Evolutionary conservation across 2,329 filamentous ascomycete species (phyloP).

Genomic region (Fusarium coffeatum): DNA sequence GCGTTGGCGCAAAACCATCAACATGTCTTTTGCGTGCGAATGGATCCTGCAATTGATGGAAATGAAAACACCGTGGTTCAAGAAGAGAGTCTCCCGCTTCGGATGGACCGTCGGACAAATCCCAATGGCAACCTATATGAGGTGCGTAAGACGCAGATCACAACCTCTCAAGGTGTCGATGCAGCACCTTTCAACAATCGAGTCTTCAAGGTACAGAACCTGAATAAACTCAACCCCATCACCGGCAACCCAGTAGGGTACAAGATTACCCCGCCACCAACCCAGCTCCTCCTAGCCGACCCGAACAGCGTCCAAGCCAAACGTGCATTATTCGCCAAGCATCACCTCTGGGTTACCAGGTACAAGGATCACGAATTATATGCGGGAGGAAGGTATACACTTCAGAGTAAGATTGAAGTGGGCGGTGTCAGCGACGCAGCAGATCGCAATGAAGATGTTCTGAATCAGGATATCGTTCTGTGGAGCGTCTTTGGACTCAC

Average conservation of each 20-base stretch:
- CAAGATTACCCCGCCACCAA: constrained; percentile 57
- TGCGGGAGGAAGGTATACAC: constrained; percentile 57
- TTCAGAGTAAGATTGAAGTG: constrained; percentile 28
- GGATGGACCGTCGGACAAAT: constrained; percentile 56
- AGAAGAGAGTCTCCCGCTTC: constrained; percentile 57
- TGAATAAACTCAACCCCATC: constrained; percentile 55
- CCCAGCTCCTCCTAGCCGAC: constrained; percentile 56
- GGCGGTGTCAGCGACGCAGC: constrained; percentile 16
- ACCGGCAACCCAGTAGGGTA: constrained; percentile 61
- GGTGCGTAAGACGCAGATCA: constrained; percentile 59
- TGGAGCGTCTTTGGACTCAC: constrained; percentile 22
- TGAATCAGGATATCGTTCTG: constrained; percentile 20
- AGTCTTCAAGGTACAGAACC: constrained; percentile 63
- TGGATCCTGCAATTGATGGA: constrained; percentile 74
- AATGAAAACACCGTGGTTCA: constrained; percentile 64
- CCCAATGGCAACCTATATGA: constrained; percentile 61
- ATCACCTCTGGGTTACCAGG: constrained; percentile 61
- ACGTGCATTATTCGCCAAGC: constrained; percentile 57
- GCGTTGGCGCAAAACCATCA: constrained; percentile 77
- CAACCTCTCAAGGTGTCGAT: constrained; percentile 60
- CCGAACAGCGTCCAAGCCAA: constrained; percentile 54
- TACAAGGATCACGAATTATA: constrained; percentile 60
- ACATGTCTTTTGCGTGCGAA: constrained; percentile 73
- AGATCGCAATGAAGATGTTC: constrained; percentile 10
- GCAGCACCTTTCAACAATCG: constrained; percentile 62